Evolutionary conservation across 129 eudicot genomes (phyloP), one percentile per base, ranked within the genome.

Genomic region (Escallonia herrerae): DNA sequence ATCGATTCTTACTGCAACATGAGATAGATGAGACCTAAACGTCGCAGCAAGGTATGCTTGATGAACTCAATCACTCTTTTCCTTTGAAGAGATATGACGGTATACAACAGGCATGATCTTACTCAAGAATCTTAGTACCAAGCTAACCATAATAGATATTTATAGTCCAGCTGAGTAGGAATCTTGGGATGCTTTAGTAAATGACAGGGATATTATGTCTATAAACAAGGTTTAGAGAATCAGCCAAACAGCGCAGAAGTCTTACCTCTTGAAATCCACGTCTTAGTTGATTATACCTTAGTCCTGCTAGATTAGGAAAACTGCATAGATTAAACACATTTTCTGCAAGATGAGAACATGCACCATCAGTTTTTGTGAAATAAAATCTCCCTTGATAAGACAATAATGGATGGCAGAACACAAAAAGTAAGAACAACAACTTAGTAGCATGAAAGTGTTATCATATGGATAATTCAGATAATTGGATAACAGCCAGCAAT

Each of bases 231-330:
- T 22, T 22, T 22, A 22, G 33, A 22, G 33, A 22, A 22, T 22
- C 33, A 22, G 33, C 33, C 33, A 22, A 22, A 22, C 33, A 22
- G 33, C 33, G 33, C 14, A 51, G 69, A 41, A 54, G 1, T 12
- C 40, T 60, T 75, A 93, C 99, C 96, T 93, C 95, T 78, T 86
- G 82, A 73, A 89, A 89, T 65, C 95, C 90, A 65, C 75, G 84
- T 78, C 96, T 70, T 72, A 93, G 44, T 59, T 81, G 93, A 75
- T 78, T 68, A 68, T 88, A 93, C 56, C 62, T 86, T 55, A 83
- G 55, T 59, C 96, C 96, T 2, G 77, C 76, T 73, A 93, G 76
- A 72, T 82, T 72, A 53, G 99, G 96, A 74, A 93, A 93, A 78
- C 74, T 77, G 72, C 87, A 69, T 68, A 93, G 84, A 76, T 86